Evolutionary conservation across 2,329 filamentous ascomycete species (phyloP).

Genomic region (Colletotrichum sp.): DNA sequence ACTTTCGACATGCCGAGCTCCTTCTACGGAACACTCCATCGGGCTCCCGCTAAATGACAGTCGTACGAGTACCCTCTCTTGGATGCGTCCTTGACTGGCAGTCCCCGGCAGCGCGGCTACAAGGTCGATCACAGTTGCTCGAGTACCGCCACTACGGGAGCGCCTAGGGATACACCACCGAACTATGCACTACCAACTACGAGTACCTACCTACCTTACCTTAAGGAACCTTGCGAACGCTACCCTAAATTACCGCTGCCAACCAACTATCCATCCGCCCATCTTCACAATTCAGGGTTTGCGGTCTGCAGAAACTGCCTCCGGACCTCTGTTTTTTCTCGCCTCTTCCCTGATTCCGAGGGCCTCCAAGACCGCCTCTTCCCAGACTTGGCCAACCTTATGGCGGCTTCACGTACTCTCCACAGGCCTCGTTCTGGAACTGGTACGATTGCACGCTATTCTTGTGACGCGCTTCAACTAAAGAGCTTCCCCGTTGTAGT

Average conservation of each 20-base stretch:
- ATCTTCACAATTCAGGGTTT: not conserved
- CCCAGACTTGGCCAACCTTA: not conserved
- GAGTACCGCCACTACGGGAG: conserved; percentile 16
- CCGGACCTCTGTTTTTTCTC: not conserved
- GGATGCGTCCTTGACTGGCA: conserved; percentile 6
- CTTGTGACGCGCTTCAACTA: conserved; percentile 5
- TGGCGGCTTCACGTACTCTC: not conserved
- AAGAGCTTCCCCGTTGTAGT: conserved; percentile 1
- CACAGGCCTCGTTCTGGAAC: not conserved
- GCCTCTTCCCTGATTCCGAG: not conserved
- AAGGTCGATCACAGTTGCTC: conserved; percentile 9
- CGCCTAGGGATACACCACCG: conserved; percentile 10
- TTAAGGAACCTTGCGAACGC: not conserved
- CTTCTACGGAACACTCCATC: not conserved
- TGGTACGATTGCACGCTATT: conserved; percentile 10
- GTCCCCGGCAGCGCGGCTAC: conserved; percentile 16
- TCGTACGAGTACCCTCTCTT: conserved; percentile 18
- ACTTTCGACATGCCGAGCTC: not conserved
- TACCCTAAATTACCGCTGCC: conserved; percentile 8
- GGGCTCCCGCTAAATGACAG: conserved; percentile 12
- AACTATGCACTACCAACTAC: not conserved
- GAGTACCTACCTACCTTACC: not conserved
- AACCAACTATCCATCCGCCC: conserved; percentile 1
- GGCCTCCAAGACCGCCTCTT: not conserved
- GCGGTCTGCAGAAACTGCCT: not conserved